Evolutionary conservation across 2,329 filamentous ascomycete genomes (phyloP), one percentile per base, ranked within the genome.

Genomic region (Penicillium decumbens): DNA sequence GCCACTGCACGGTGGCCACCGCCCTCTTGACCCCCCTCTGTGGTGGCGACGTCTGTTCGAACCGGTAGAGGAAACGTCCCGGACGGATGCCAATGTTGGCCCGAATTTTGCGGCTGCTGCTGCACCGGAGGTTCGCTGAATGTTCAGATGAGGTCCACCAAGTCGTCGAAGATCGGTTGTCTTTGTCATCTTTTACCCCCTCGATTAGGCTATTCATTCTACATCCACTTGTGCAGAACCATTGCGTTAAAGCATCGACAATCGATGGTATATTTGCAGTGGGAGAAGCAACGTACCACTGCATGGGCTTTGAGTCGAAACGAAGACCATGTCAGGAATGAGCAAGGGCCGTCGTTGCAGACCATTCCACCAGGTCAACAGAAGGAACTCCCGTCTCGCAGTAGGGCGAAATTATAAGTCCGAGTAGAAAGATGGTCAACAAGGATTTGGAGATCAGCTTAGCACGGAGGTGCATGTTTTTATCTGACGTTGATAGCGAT

Each of bases 31-130:
- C 62, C 92, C 93, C 32, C 93, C 93, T 0, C 74, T 76, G 51
- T 96, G 89, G 85, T 98, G 92, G 92, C 81, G 88, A 50, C 80
- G 90, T 37, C 65, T 97, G 15, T 95, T 95, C 64, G 90, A 85
- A 45, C 23, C 58, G 1, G 51, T 50, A 4, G 42, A 55, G 13
- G 51, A 43, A 3, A 41, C 42, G n/a, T 52, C 56, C 13, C 55
- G 56, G 8, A 63, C 63, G 3, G 59, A 62, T 49, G 49, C 60
- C 25, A 63, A 67, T 45, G 48, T 67, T 25, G 67, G 68, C 35
- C 58, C 53, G 15, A 65, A 67, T 7, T 63, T 70, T 53, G 64
- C 60, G 9, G 67, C 65, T 3, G 68, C 66, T 12, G 65, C 62
- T 12, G 67, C 63, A 23, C 64, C 62, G 6, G 66, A 67, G 46